phyloP scores from a whole-genome alignment of 129 eudicot species.

The Tanacetum coccineum region DNA sequence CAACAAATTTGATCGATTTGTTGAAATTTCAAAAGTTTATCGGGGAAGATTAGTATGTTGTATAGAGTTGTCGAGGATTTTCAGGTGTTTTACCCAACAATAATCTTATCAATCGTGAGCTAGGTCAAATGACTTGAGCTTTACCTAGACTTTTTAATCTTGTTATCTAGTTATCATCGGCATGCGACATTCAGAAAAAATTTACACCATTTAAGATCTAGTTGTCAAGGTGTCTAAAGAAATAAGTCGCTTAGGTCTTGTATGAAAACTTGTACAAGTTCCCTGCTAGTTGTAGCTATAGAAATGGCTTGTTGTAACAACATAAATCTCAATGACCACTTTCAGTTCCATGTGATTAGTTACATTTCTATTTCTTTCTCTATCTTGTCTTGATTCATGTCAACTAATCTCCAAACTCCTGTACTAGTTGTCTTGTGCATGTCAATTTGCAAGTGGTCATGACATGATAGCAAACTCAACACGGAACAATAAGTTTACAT shows the following conservation, averaged over 20 bases:
- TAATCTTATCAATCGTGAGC: conserved; percentile 4
- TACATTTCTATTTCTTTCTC: background rate
- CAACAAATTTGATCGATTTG: conserved; percentile 26
- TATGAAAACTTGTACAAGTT: conserved; percentile 9
- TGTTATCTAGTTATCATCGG: background rate
- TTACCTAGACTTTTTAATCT: conserved; percentile 9
- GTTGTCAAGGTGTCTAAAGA: conserved; percentile 2
- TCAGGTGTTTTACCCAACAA: conserved; percentile 2
- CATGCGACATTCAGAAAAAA: background rate
- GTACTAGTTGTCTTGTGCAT: too few species aligned
- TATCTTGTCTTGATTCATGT: background rate
- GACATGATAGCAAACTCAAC: too few species aligned
- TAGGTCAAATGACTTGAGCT: conserved; percentile 5
- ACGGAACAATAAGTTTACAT: too few species aligned
- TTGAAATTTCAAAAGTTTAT: conserved; percentile 3
- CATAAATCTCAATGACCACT: conserved; percentile 14
- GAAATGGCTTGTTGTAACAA: conserved; percentile 13
- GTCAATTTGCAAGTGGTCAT: too few species aligned
- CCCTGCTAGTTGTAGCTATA: conserved; percentile 3
- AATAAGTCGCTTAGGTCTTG: conserved; percentile 20
- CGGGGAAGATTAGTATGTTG: conserved; percentile 8
- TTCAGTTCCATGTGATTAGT: conserved; percentile 2
- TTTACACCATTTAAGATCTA: background rate
- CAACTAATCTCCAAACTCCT: too few species aligned
- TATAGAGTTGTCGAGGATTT: conserved; percentile 28